These are phyloP conservation scores for Tanacetum coccineum DNA, from an alignment of 129 eudicot genomes.

Conservation along the genomic window DNA sequence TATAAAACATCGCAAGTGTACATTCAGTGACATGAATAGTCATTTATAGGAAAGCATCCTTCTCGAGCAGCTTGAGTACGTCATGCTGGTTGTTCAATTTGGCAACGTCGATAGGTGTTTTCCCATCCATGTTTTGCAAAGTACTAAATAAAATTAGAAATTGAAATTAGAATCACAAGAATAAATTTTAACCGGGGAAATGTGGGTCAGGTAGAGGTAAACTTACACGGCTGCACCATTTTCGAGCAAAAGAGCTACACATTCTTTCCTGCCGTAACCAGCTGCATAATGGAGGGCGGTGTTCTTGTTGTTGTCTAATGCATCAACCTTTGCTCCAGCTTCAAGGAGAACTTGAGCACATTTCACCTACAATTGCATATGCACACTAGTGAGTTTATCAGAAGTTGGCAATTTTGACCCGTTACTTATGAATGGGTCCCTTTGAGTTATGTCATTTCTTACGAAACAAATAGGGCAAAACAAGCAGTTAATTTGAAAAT, in stretches of 20 bases:
- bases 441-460: neutral
- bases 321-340: conserved; percentile 98
- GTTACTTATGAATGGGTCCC: neutral
- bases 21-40: conserved; percentile 13
- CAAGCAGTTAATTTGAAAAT: no score
- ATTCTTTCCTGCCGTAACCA: conserved; percentile 93
- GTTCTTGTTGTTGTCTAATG: conserved; percentile 92
- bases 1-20: conserved; percentile 17
- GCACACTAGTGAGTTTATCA: neutral
- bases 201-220: neutral
- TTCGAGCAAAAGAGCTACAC: conserved; percentile 80
- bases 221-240: conserved; percentile 97
- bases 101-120: conserved; percentile 89
- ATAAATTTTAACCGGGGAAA: neutral
- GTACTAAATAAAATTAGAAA: conserved; percentile 38
- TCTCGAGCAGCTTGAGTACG: conserved; percentile 76
- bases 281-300: conserved; percentile 98
- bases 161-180: neutral
- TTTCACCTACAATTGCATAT: conserved; percentile 50
- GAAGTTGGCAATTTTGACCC: neutral
- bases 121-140: conserved; percentile 91
- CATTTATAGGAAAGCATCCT: conserved; percentile 79
- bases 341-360: conserved; percentile 83
- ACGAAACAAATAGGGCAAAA: no score
- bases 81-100: conserved; percentile 81